Conservation (phyloP, 805 yeast genomes). For the Saturnispora bothae region DNA sequence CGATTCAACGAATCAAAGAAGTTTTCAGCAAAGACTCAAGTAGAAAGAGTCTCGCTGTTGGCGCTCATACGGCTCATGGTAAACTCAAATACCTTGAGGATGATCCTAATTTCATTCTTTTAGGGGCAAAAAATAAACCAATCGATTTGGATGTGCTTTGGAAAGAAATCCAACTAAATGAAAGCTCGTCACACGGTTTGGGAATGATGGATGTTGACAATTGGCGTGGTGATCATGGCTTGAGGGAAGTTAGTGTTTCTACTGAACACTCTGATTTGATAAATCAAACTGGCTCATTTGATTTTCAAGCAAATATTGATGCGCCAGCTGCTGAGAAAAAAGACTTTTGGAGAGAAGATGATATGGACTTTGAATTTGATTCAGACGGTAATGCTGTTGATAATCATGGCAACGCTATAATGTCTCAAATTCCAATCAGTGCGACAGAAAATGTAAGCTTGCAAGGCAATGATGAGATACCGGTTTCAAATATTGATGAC, state of each 20-base stretch:
- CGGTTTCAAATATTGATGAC: background rate
- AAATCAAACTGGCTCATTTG: background rate
- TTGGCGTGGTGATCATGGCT: conserved; percentile 4
- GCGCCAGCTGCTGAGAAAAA: background rate
- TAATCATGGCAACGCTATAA: background rate
- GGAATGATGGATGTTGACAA: background rate
- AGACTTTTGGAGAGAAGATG: conserved; percentile 3
- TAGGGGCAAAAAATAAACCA: background rate
- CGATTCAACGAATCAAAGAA: conserved; percentile 21
- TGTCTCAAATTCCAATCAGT: background rate
- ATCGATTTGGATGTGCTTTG: background rate
- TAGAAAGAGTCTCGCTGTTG: no score
- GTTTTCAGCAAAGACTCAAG: background rate
- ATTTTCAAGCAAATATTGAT: no score
- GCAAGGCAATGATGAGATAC: background rate
- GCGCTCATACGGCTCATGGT: no score
- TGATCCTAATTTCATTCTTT: no score
- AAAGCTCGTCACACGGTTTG: background rate
- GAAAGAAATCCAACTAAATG: background rate
- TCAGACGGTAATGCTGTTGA: conserved; percentile 13
- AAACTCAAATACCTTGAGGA: no score
- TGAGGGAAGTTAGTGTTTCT: conserved; percentile 4
- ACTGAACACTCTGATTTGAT: background rate
- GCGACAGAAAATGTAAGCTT: no score
- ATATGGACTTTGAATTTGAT: conserved; percentile 14